These are phyloP conservation scores for Papilionanthe hybrid DNA, from an alignment of 116 monocot genomes.

Conservation along the genomic window DNA sequence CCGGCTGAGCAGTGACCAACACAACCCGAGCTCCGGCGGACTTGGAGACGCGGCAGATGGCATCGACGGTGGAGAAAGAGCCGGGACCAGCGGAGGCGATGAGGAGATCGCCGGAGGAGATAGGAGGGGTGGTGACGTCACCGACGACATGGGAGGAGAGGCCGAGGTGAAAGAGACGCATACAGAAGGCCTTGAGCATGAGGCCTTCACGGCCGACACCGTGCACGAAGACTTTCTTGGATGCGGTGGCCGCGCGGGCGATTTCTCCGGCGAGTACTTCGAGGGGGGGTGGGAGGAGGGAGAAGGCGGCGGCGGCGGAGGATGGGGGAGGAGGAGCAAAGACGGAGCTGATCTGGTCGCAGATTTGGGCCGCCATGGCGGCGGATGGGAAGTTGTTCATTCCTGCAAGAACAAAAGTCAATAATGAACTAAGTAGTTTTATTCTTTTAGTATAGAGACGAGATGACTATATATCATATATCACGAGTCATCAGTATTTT, in stretches of 20 bases:
- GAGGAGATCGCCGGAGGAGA: slow-evolving; percentile 61
- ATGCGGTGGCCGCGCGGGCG: slow-evolving; percentile 7
- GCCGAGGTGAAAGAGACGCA: slow-evolving; percentile 89
- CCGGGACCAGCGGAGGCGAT: slow-evolving; percentile 76
- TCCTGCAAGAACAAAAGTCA: too few species aligned
- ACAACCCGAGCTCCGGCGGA: slow-evolving; percentile 39
- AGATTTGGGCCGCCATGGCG: slow-evolving; percentile 46
- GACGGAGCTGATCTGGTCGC: slow-evolving; percentile 58
- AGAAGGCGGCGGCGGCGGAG: neutral
- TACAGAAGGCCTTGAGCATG: slow-evolving; percentile 72
- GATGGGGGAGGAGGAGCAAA: slow-evolving; percentile 26
- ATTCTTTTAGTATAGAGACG: too few species aligned
- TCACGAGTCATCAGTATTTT: too few species aligned
- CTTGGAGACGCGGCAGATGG: slow-evolving; percentile 56
- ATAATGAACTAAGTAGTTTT: neutral
- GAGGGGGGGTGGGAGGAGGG: slow-evolving; percentile 19
- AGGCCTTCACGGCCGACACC: slow-evolving; percentile 83
- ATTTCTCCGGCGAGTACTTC: slow-evolving; percentile 39
- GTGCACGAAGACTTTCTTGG: slow-evolving; percentile 44
- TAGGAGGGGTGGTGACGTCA: slow-evolving; percentile 77
- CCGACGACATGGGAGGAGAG: slow-evolving; percentile 58
- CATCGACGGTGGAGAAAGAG: slow-evolving; percentile 68
- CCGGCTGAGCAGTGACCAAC: slow-evolving; percentile 61
- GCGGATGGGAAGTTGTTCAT: slow-evolving; percentile 10
- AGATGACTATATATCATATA: too few species aligned